phyloP scores from a whole-genome alignment of 2,329 filamentous ascomycete genomes.

The Clonostachys sp. region DNA sequence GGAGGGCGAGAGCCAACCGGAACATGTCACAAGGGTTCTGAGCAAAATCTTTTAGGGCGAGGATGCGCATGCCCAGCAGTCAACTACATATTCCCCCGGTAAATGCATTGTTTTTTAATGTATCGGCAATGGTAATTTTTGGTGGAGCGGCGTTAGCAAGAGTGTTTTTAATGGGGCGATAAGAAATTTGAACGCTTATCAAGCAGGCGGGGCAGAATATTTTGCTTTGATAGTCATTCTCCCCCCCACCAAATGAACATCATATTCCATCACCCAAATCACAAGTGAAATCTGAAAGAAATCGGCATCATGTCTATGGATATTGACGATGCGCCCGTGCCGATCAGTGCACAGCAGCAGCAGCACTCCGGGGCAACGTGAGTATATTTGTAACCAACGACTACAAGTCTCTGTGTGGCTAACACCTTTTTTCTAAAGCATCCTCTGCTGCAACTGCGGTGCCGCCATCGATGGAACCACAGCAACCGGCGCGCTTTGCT shows the following conservation, averaged over 20 bases:
- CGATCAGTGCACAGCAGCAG: constrained; percentile 25
- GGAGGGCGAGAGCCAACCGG: constrained; percentile 39
- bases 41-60: constrained; percentile 56
- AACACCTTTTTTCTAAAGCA: constrained; percentile 30
- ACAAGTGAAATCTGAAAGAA: not conserved
- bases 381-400: constrained; percentile 11
- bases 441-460: constrained; percentile 97
- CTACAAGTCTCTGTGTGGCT: not conserved
- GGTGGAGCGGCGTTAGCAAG: too few species aligned
- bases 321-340: constrained; percentile 33
- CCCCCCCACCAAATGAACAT: not conserved
- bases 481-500: constrained; percentile 82
- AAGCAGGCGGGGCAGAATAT: constrained; percentile 9
- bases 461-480: constrained; percentile 90
- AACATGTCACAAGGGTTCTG: constrained; percentile 54
- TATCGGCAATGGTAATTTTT: too few species aligned
- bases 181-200: constrained; percentile 8
- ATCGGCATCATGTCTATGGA: constrained; percentile 33
- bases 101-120: too few species aligned
- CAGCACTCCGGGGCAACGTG: constrained; percentile 32
- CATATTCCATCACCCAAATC: not conserved
- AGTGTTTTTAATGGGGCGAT: constrained; percentile 1
- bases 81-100: too few species aligned
- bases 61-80: too few species aligned
- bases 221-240: constrained; percentile 2